phyloP scores from a whole-genome alignment of 306 rosid species.

The Hippophae gyantsensis region DNA sequence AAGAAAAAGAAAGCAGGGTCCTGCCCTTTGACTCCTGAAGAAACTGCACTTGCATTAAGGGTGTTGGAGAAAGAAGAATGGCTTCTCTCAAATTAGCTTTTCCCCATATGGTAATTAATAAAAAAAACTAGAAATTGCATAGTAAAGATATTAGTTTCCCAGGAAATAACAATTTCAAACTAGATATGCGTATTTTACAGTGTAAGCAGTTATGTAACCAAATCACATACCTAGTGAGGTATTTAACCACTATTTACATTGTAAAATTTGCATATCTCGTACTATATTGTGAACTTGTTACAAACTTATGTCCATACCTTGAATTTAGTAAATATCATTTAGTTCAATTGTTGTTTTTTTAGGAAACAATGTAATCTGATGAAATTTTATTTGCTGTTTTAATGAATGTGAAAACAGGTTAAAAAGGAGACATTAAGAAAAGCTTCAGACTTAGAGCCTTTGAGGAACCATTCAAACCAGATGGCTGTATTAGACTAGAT shows the following conservation, averaged over 20 bases:
- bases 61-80: slow-evolving; percentile 65
- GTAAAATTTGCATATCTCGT: no score
- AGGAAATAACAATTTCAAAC: no score
- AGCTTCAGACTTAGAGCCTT: slow-evolving; percentile 52
- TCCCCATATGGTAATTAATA: slow-evolving; percentile 63
- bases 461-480: slow-evolving; percentile 67
- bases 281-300: no score
- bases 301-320: no score
- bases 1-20: slow-evolving; percentile 57
- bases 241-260: no score
- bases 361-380: neutral
- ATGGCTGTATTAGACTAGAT: slow-evolving; percentile 92
- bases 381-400: neutral
- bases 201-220: no score
- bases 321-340: no score
- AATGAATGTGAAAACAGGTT: slow-evolving; percentile 36
- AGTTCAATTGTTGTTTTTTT: no score
- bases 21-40: slow-evolving; percentile 87
- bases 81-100: slow-evolving; percentile 51
- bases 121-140: no score
- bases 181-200: no score
- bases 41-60: slow-evolving; percentile 68
- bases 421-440: slow-evolving; percentile 66
- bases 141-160: no score
- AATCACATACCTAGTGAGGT: no score